Percentiles rank a stretch among this genome's conserved stretches.
phyloP scores from a whole-genome alignment of 768 basidiomycete species.

The Pleurotus pulmonarius region DNA sequence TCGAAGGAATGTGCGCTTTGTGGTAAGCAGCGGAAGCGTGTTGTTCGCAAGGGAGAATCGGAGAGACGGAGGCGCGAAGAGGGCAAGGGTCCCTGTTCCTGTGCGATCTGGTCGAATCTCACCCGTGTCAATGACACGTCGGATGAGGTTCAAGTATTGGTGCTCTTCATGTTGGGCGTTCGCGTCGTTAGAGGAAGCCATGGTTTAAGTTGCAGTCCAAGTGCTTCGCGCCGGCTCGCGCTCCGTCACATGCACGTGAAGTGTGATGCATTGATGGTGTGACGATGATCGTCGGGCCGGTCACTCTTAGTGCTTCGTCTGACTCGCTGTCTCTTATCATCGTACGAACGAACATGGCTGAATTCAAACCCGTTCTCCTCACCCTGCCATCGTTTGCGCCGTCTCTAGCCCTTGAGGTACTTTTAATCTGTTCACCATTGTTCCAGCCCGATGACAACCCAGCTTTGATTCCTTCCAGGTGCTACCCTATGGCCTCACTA shows the following conservation, averaged over 20 bases:
- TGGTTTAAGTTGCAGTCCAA: neutral
- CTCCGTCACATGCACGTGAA: neutral
- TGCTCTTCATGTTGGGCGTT: conserved; percentile 65
- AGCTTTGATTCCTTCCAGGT: conserved; percentile 35
- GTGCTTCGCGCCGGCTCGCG: neutral
- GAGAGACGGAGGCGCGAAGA: conserved; percentile 88
- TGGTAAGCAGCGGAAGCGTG: conserved; percentile 86
- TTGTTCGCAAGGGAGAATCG: conserved; percentile 81
- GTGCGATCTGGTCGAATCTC: conserved; percentile 86
- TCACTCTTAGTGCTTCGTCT: too few relatives aligned
- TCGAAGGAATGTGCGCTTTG: conserved; percentile 89
- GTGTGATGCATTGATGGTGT: too few relatives aligned
- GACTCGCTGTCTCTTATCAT: too few relatives aligned
- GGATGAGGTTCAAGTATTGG: conserved; percentile 86
- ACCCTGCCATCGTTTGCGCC: conserved; percentile 53
- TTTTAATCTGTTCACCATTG: neutral
- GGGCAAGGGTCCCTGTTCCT: conserved; percentile 87
- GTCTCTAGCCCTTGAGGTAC: conserved; percentile 60
- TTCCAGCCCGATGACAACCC: conserved; percentile 7
- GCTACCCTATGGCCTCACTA: conserved; percentile 62
- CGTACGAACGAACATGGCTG: conserved; percentile 29
- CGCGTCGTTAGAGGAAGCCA: neutral
- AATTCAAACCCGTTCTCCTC: conserved; percentile 50
- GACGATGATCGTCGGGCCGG: too few relatives aligned
- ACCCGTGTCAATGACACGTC: conserved; percentile 69